Evolutionary conservation across 2,329 filamentous ascomycete species (phyloP), one percentile per base, ranked within the genome.

Genomic region (Aspergillus nomiae): DNA sequence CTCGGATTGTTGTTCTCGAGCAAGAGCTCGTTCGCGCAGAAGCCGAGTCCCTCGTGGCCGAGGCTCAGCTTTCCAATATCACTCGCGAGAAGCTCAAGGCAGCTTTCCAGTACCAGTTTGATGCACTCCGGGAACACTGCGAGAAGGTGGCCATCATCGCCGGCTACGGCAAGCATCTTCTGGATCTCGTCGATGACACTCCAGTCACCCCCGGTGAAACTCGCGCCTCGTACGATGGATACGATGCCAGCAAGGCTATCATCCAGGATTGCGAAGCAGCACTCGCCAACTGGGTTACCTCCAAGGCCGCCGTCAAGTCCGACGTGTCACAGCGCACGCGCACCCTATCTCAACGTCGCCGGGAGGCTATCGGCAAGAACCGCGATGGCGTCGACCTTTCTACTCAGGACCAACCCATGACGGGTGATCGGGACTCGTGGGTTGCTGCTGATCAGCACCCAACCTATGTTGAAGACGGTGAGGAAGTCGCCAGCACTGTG

Each of bases 1-100:
- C 94, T 67, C 95, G 93, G 83, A 97, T 99, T 71, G 93, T 97
- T 62, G 94, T 99, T 46, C 89, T 99, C 60, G 95, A 99, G 82
- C 95, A 99, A 81, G 95, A 99, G 81, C 91, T 99, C 63, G 95
- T 99, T 71, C 94, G 95, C 73, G 95, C 95, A 70, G 95, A 99
- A 81, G 95, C 95, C 73, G 95, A 99, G 80, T 98, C 95, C n/a
- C 89, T 99, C 16, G 95, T 99, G 61, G 95, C 95, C 66, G 95
- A 99, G 81, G 95, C 95, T 9, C 95, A 99, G 83, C 87, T 99
- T 58, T 97, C 94, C 77, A 99, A 99, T 86, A 99, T 99, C 76
- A 99, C 96, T 30, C 94, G 95, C 73, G 94, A 99, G 83, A 99
- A 99, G 87, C 89, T 99, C 77, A 99, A 99, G 88, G 91, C 94